These are phyloP conservation scores for Allantophomopsis lycopodina DNA, from an alignment of 2,329 filamentous ascomycete genomes.

Conservation along the genomic window DNA sequence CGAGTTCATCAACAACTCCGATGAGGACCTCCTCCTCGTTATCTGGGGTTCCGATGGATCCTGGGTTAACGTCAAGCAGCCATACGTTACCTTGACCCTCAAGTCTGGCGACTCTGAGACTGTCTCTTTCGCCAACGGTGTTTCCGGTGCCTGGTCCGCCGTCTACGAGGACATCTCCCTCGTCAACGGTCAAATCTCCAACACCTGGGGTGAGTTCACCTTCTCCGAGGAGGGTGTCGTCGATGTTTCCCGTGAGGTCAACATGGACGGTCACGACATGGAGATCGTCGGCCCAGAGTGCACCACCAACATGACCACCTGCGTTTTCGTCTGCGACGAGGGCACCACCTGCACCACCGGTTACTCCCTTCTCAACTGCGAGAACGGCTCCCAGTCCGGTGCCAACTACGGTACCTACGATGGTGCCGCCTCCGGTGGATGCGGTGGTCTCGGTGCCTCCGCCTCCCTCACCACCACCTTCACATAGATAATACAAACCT, in stretches of 20 bases:
- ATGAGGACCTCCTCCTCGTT: conserved; percentile 17
- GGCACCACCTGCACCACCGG: conserved; percentile 20
- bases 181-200: conserved; percentile 22
- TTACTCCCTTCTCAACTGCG: conserved; percentile 25
- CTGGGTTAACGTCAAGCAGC: conserved; percentile 19
- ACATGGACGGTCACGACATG: conserved; percentile 27
- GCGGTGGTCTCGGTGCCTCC: conserved; percentile 1
- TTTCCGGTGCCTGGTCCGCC: conserved; percentile 25
- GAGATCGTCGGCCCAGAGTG: conserved; percentile 23
- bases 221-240: conserved; percentile 23
- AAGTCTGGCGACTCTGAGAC: conserved; percentile 19
- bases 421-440: conserved; percentile 6
- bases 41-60: conserved; percentile 21
- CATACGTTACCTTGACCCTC: conserved; percentile 24
- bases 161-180: conserved; percentile 20
- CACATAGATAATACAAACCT: not conserved
- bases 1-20: conserved; percentile 20
- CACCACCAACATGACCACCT: conserved; percentile 24
- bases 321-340: conserved; percentile 27
- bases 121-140: conserved; percentile 22
- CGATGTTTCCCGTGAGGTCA: conserved; percentile 28
- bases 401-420: conserved; percentile 10
- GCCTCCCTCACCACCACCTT: conserved; percentile 1
- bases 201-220: conserved; percentile 30
- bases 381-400: conserved; percentile 11